Conservation (phyloP, 768 basidiomycete species). For the Mycena maculata region DNA sequence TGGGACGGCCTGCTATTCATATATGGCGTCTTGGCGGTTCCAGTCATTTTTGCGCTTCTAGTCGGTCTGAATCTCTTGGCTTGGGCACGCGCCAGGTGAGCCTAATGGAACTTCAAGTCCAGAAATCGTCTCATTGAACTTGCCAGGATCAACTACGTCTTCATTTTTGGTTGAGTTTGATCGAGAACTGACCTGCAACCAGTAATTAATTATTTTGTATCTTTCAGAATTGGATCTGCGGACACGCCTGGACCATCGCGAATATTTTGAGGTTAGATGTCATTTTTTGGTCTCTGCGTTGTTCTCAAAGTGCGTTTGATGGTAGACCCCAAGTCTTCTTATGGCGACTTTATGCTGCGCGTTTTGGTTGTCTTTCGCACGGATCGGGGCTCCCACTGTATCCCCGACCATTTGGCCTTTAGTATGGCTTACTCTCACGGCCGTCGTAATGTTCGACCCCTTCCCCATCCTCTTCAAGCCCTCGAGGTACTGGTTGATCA, state of each 20-base stretch:
- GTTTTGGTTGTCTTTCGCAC: slow-evolving; percentile 86
- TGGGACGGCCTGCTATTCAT: slow-evolving; percentile 83
- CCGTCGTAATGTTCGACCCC: slow-evolving; percentile 78
- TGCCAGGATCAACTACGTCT: slow-evolving; percentile 91
- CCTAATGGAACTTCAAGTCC: no score
- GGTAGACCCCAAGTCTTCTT: slow-evolving; percentile 84
- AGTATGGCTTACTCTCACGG: slow-evolving; percentile 78
- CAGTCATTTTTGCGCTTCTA: slow-evolving; percentile 78
- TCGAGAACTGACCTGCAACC: no score
- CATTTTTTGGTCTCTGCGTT: slow-evolving; percentile 13
- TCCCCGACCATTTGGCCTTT: slow-evolving; percentile 83
- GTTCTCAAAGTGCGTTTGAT: background rate
- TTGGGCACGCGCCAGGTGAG: slow-evolving; percentile 78
- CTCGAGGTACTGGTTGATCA: slow-evolving; percentile 87
- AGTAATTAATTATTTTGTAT: background rate
- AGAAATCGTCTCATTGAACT: no score
- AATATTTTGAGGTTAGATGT: slow-evolving; percentile 68
- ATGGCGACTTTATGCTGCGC: slow-evolving; percentile 80
- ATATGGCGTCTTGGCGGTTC: slow-evolving; percentile 81
- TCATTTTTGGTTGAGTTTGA: slow-evolving; percentile 81
- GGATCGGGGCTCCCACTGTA: slow-evolving; percentile 63
- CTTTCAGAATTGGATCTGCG: slow-evolving; percentile 72
- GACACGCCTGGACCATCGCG: slow-evolving; percentile 79
- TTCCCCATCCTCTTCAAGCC: slow-evolving; percentile 70
- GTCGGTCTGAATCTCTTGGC: slow-evolving; percentile 85